Evolutionary conservation across 495 filamentous ascomycete species (phyloP), one percentile per base, ranked within the genome.

Genomic region (Talaromyces stipitatus): DNA sequence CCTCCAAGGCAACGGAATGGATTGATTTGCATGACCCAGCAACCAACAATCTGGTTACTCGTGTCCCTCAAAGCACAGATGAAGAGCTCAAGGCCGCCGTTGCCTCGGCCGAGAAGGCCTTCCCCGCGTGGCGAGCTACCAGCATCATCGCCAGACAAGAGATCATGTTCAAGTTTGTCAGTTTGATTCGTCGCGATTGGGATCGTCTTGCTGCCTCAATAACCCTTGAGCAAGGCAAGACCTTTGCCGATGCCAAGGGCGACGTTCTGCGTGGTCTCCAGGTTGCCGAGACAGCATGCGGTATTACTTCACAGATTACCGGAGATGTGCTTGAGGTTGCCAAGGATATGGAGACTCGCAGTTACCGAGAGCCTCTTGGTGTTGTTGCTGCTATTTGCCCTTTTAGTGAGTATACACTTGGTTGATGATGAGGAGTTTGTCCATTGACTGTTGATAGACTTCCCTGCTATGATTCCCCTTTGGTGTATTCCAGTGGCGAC

Each of bases 401-500:
- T 18, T 99, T 99, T 71, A 99, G 91, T 96, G 76, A 68, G 90
- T 81, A n/a, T 27, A 12, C 28, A 29, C 47, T 5, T 1, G 5
- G 14, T 14, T 5, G 20, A 23, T 3, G 3, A 48, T 38, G 7
- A 41, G 28, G 0, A 20, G 16, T 18, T 8, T 20, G 10, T 22
- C 12, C 14, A 51, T 9, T 26, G 14, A 20, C 9, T 30, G 6
- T 0, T 7, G 32, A 16, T 61, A 95, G 90, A 98, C 77, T 99
- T 99, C 77, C 94, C 94, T 41, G 94, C 94, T 61, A 99, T 99
- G 94, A 99, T 99, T 72, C 94, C 94, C 18, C 78, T 99, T 8
- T 99, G 94, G 94, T 95, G 82, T 54, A 95, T 97, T 55, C 95
- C 94, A 18, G 85, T 97, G 66, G 95, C 94, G 38, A 96, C 91